Conservation (phyloP, 2,329 filamentous ascomycete species). For the Xylariaceae sp. region DNA sequence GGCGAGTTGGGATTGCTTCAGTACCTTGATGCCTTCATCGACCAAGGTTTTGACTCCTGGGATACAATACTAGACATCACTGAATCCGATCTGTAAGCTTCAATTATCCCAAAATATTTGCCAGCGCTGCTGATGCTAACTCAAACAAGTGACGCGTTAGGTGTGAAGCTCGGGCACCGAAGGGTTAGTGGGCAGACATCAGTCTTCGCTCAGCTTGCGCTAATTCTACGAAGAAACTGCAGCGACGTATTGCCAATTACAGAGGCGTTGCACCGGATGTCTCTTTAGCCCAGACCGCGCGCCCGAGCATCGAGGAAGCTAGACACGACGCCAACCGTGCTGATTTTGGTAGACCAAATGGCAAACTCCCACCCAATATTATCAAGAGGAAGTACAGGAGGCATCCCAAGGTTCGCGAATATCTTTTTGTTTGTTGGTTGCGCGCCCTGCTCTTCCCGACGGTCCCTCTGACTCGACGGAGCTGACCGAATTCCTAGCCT, state of each 20-base stretch:
- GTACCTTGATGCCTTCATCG: slow-evolving; percentile 66
- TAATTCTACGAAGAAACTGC: slow-evolving; percentile 58
- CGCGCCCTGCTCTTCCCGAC: not conserved
- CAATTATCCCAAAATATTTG: not conserved
- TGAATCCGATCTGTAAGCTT: slow-evolving; percentile 69
- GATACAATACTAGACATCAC: slow-evolving; percentile 78
- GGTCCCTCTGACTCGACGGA: not conserved
- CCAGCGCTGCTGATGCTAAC: slow-evolving; percentile 16
- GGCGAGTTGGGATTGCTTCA: slow-evolving; percentile 72
- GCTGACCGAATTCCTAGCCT: slow-evolving; percentile 41
- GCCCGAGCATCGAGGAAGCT: slow-evolving; percentile 47
- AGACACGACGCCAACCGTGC: slow-evolving; percentile 49
- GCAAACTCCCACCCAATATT: slow-evolving; percentile 38
- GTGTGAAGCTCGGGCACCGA: slow-evolving; percentile 74
- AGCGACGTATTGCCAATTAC: slow-evolving; percentile 71
- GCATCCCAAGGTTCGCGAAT: slow-evolving; percentile 61
- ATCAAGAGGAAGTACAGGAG: slow-evolving; percentile 70
- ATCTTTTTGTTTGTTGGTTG: not conserved
- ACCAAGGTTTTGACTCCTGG: slow-evolving; percentile 82
- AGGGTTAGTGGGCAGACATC: slow-evolving; percentile 49
- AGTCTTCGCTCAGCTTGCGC: not conserved
- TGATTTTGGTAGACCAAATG: slow-evolving; percentile 41
- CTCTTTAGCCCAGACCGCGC: slow-evolving; percentile 45
- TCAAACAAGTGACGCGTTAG: slow-evolving; percentile 56
- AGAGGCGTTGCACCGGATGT: slow-evolving; percentile 55